Evolutionary conservation across 1,284 basidiomycete species (phyloP).

Genomic region (Cryptococcus depauperatus): DNA sequence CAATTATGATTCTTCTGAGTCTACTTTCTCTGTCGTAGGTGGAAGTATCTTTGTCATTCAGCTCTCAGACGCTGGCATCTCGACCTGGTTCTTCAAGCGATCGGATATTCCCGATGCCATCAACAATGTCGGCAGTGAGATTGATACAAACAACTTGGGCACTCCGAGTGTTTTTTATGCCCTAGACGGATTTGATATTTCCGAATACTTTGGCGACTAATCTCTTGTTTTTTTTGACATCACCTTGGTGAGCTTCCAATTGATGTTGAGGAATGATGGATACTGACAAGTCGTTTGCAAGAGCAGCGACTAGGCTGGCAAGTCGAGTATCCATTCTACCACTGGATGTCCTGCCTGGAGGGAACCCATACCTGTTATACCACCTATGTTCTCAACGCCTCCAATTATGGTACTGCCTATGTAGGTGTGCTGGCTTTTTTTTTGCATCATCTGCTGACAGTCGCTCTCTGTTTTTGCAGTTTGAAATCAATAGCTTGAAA

Average conservation of each 20-base stretch:
- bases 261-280: neutral
- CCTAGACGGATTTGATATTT: slow-evolving; percentile 51
- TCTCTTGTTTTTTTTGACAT: slow-evolving; percentile 64
- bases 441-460: neutral
- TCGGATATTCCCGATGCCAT: slow-evolving; percentile 53
- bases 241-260: slow-evolving; percentile 46
- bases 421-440: slow-evolving; percentile 9
- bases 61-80: slow-evolving; percentile 55
- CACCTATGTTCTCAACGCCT: slow-evolving; percentile 57
- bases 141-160: slow-evolving; percentile 57
- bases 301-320: slow-evolving; percentile 49
- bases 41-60: slow-evolving; percentile 57
- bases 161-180: slow-evolving; percentile 60
- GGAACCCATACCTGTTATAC: slow-evolving; percentile 49
- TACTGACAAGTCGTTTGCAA: neutral
- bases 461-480: slow-evolving; percentile 46
- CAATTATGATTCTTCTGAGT: slow-evolving; percentile 25
- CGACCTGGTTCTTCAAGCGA: slow-evolving; percentile 64
- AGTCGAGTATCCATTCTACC: slow-evolving; percentile 51
- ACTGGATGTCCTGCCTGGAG: slow-evolving; percentile 49
- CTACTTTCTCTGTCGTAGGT: slow-evolving; percentile 26
- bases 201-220: slow-evolving; percentile 55
- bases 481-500: slow-evolving; percentile 57
- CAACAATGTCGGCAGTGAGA: slow-evolving; percentile 47
- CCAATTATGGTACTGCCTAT: slow-evolving; percentile 59